Evolutionary conservation across 176 grass and related monocot species (phyloP).

Genomic region (Eleusine indica): DNA sequence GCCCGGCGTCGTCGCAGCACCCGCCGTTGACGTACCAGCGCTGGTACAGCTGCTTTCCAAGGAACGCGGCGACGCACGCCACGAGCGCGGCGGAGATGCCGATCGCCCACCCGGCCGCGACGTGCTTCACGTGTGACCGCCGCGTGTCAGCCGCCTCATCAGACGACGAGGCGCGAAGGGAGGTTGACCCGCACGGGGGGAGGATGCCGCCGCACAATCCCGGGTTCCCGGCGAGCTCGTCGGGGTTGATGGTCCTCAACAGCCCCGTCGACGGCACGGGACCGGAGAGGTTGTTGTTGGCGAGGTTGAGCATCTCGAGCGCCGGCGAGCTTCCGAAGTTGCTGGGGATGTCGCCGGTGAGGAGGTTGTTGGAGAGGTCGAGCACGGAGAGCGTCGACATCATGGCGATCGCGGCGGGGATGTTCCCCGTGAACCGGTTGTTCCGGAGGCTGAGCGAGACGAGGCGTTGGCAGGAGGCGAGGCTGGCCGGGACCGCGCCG

Average conservation of each 20-base stretch:
- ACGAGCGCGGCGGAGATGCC: constrained; percentile 56
- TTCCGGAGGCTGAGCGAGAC: constrained; percentile 77
- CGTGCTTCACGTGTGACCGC: constrained; percentile 69
- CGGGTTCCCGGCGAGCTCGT: constrained; percentile 81
- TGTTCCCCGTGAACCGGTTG: constrained; percentile 74
- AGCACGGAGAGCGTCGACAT: constrained; percentile 89
- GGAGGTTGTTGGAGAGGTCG: constrained; percentile 87
- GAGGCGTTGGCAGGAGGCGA: constrained; percentile 75
- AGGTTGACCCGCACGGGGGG: constrained; percentile 44
- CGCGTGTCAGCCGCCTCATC: constrained; percentile 30
- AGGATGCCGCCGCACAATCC: constrained; percentile 80
- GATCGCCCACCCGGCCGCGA: constrained; percentile 77
- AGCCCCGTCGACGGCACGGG: constrained; percentile 72
- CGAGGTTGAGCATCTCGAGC: constrained; percentile 88
- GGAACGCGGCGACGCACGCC: constrained; percentile 41
- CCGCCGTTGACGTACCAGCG: constrained; percentile 64
- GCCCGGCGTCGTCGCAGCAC: constrained; percentile 61
- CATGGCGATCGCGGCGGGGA: constrained; percentile 63
- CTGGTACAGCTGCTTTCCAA: constrained; percentile 61
- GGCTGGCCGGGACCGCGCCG: constrained; percentile 66
- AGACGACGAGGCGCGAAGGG: constrained; percentile 35
- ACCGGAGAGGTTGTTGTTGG: constrained; percentile 91
- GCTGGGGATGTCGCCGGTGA: constrained; percentile 74
- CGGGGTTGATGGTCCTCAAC: constrained; percentile 79
- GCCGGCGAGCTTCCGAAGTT: constrained; percentile 90